Percentiles rank a stretch among this genome's conserved stretches.
Evolutionary conservation across 495 filamentous ascomycete species (phyloP).

Genomic region (Saxophila tyrrhenica): DNA sequence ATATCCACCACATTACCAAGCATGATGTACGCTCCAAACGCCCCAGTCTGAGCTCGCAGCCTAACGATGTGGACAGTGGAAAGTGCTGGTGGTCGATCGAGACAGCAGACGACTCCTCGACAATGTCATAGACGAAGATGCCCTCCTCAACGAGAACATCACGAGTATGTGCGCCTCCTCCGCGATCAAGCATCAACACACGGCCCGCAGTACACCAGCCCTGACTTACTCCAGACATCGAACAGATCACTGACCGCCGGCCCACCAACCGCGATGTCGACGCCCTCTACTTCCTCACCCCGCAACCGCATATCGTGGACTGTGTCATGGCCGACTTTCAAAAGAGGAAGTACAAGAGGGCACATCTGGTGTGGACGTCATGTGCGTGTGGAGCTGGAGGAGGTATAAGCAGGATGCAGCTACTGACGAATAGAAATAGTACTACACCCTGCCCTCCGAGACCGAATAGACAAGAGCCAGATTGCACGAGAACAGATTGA

Average conservation of each 20-base stretch:
- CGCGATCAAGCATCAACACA: too few relatives aligned
- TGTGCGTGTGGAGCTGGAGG: slow-evolving; percentile 35
- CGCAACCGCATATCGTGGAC: slow-evolving; percentile 75
- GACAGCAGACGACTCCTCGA: slow-evolving; percentile 68
- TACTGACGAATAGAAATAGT: slow-evolving; percentile 28
- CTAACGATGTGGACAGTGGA: slow-evolving; percentile 58
- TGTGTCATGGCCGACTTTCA: slow-evolving; percentile 89
- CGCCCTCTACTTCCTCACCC: slow-evolving; percentile 82
- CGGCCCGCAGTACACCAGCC: neutral
- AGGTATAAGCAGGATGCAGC: neutral
- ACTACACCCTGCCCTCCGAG: slow-evolving; percentile 42
- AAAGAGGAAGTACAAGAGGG: slow-evolving; percentile 59
- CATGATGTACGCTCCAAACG: slow-evolving; percentile 42
- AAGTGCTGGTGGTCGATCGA: slow-evolving; percentile 81
- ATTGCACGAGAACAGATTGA: slow-evolving; percentile 62
- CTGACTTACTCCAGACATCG: slow-evolving; percentile 58
- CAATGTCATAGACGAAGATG: slow-evolving; percentile 82
- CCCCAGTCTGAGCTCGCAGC: slow-evolving; percentile 1
- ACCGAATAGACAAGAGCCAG: slow-evolving; percentile 45
- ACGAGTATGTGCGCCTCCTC: slow-evolving; percentile 60
- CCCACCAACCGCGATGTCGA: slow-evolving; percentile 76
- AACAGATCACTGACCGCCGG: slow-evolving; percentile 77
- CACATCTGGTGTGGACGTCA: slow-evolving; percentile 76
- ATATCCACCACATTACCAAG: slow-evolving; percentile 46
- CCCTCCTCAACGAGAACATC: slow-evolving; percentile 89